Evolutionary conservation across 129 eudicot genomes (phyloP).

Genomic region (Pulicaria dysenterica): DNA sequence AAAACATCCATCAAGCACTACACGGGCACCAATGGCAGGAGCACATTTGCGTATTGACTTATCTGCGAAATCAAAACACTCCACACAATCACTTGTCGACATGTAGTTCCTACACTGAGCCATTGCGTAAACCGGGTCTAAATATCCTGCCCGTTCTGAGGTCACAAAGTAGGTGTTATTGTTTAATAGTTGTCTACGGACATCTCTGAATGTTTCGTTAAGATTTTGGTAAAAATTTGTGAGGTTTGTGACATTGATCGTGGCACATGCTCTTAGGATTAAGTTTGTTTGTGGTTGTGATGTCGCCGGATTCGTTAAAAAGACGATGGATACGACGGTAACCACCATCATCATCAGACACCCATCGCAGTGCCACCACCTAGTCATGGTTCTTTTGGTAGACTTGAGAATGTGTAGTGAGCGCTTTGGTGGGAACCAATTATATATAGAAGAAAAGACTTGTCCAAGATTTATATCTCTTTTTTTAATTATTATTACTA

Average conservation of each 20-base stretch:
- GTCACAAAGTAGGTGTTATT: conserved; percentile 53
- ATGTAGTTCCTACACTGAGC: conserved; percentile 73
- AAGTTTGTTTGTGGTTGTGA: conserved; percentile 68
- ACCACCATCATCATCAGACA: conserved; percentile 30
- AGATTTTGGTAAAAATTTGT: conserved; percentile 46
- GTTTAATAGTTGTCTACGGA: conserved; percentile 42
- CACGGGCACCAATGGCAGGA: conserved; percentile 69
- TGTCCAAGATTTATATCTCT: too few relatives aligned
- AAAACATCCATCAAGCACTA: conserved; percentile 71
- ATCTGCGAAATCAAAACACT: conserved; percentile 61
- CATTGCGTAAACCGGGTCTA: conserved; percentile 63
- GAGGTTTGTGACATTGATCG: conserved; percentile 44
- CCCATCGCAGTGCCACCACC: conserved; percentile 3
- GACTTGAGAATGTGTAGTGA: conserved; percentile 1
- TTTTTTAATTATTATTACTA: too few relatives aligned
- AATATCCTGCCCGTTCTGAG: conserved; percentile 47
- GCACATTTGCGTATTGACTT: conserved; percentile 53
- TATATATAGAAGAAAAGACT: conserved; percentile 22
- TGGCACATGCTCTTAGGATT: conserved; percentile 57
- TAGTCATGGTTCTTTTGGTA: conserved; percentile 28
- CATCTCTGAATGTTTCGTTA: conserved; percentile 50
- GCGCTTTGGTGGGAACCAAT: not conserved
- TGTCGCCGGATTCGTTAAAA: conserved; percentile 28
- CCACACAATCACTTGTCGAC: conserved; percentile 49
- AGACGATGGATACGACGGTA: conserved; percentile 20